A percentile compares a stretch with the other conserved stretches of the same genome.
These are phyloP conservation scores for Mortierella sp. DNA, from an alignment of 371 early-diverging fungal genomes.

Conservation along the genomic window DNA sequence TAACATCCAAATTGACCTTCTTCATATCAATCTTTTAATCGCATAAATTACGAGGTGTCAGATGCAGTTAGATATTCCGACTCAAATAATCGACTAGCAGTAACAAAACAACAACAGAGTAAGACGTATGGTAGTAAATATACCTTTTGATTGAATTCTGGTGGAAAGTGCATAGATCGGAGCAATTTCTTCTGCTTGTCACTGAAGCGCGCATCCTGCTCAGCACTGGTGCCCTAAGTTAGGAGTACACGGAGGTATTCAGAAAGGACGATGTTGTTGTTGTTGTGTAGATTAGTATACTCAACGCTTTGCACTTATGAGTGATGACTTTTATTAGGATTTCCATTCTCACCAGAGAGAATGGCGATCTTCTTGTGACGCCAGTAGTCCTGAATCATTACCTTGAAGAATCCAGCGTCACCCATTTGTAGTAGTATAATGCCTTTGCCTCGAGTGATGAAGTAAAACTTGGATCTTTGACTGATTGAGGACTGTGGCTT, in stretches of 20 bases:
- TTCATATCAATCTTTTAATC: constrained; percentile 82
- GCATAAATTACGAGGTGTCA: neutral
- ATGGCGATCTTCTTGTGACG: neutral
- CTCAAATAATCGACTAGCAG: neutral
- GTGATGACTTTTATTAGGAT: neutral
- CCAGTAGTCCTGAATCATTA: constrained; percentile 25
- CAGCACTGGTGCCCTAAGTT: constrained; percentile 79
- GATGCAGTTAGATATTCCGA: neutral
- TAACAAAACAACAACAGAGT: neutral
- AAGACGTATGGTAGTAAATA: neutral
- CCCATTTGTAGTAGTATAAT: constrained; percentile 64
- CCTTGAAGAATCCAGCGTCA: constrained; percentile 85
- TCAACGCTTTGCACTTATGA: neutral
- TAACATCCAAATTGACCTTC: constrained; percentile 86
- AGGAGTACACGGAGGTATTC: neutral
- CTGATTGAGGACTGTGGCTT: neutral
- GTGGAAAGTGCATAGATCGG: constrained; percentile 85
- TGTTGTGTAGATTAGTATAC: constrained; percentile 10
- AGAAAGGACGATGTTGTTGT: neutral
- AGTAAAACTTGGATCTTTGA: neutral
- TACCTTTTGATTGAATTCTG: constrained; percentile 87
- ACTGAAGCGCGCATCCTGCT: constrained; percentile 91
- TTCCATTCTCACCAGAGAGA: neutral
- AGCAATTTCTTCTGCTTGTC: constrained; percentile 91
- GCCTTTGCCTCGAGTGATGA: neutral